A percentile compares a stretch with the other conserved stretches of the same genome.
phyloP scores from a whole-genome alignment of 257 asterid species.

The Coffea canephora region DNA sequence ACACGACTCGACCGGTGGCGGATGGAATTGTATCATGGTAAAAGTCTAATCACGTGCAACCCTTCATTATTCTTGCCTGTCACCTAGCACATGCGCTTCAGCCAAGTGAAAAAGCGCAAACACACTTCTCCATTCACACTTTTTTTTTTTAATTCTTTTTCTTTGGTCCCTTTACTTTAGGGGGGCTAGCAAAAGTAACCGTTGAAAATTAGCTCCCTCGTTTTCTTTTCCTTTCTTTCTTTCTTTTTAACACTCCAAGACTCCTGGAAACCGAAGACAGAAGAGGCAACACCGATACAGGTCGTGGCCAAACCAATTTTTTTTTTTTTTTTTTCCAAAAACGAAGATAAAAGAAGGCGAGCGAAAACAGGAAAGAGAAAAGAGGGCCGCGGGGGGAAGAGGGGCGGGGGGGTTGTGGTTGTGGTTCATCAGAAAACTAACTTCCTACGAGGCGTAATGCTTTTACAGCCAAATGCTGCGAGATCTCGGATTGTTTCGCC shows the following conservation, averaged over 20 bases:
- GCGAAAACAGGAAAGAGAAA: constrained; percentile 2
- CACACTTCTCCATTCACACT: background rate
- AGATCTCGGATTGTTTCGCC: constrained; percentile 71
- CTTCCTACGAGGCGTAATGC: constrained; percentile 58
- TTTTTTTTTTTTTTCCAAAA: too few species aligned
- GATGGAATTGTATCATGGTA: background rate
- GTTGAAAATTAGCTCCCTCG: background rate
- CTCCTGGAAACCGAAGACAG: background rate
- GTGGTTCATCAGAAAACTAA: constrained; percentile 45
- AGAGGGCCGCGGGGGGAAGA: too few species aligned
- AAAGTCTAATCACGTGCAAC: constrained; percentile 10
- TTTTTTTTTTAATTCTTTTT: background rate
- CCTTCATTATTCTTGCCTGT: constrained; percentile 18
- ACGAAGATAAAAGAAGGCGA: constrained; percentile 6
- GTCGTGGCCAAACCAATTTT: background rate
- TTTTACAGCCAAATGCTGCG: constrained; percentile 47
- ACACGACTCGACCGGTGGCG: background rate
- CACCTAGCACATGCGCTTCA: constrained; percentile 22
- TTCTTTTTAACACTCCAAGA: background rate
- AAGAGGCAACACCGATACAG: background rate
- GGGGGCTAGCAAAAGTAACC: constrained; percentile 17
- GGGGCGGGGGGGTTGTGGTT: too few species aligned
- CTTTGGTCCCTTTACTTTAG: background rate
- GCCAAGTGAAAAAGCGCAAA: background rate
- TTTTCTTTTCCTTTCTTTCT: background rate